These are phyloP conservation scores for Syzygium grande DNA, from an alignment of 345 rosid species.

Conservation along the genomic window DNA sequence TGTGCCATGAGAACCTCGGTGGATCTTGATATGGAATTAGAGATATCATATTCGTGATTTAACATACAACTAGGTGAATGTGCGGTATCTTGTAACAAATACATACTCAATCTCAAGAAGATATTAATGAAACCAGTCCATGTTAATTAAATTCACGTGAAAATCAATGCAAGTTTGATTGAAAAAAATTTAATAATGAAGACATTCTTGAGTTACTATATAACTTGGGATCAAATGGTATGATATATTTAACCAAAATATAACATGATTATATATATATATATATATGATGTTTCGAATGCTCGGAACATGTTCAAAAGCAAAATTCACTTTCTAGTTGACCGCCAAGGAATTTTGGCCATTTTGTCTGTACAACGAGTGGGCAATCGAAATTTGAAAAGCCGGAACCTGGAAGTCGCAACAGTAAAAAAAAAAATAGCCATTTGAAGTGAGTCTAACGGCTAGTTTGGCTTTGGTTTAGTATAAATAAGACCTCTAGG, in stretches of 20 bases:
- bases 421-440: neutral
- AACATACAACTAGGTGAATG: neutral
- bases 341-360: neutral
- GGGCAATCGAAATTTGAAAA: neutral
- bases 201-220: neutral
- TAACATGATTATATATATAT: no score
- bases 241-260: neutral
- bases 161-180: neutral
- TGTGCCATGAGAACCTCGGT: neutral
- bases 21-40: neutral
- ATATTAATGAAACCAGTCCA: neutral
- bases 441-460: neutral
- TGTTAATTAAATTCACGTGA: neutral
- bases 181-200: neutral
- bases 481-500: neutral
- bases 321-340: neutral
- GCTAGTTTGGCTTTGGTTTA: neutral
- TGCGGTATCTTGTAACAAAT: neutral
- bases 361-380: neutral
- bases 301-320: neutral
- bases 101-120: neutral
- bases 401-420: rapidly evolving
- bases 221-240: neutral
- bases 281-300: no score
- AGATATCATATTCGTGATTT: neutral